A percentile compares a stretch with the other conserved stretches of the same genome.
Conservation (phyloP, 2,329 filamentous ascomycete genomes). For the Diplodia intermedia region DNA sequence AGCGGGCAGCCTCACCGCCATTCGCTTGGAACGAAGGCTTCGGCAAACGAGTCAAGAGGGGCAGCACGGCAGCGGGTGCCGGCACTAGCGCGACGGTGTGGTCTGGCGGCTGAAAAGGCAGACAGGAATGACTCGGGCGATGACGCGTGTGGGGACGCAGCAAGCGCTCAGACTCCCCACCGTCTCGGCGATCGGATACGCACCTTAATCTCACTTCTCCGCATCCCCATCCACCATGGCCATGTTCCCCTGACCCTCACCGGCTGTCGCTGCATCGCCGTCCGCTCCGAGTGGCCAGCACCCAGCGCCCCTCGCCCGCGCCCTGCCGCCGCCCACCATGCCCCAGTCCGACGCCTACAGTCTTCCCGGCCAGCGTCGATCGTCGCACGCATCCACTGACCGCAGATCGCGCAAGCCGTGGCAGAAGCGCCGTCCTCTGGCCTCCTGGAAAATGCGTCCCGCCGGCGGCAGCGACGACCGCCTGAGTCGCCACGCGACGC, state of each 20-base stretch:
- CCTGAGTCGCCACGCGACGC: slow-evolving; percentile 37
- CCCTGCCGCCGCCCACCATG: slow-evolving; percentile 7
- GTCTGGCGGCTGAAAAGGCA: not conserved
- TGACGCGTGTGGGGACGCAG: slow-evolving; percentile 14
- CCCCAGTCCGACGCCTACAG: slow-evolving; percentile 18
- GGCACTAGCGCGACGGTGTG: not conserved
- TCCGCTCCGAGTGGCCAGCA: not conserved
- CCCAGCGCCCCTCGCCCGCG: not conserved
- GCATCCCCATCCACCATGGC: slow-evolving; percentile 1
- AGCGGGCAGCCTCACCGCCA: not conserved
- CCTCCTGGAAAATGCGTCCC: slow-evolving; percentile 33
- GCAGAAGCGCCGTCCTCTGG: slow-evolving; percentile 37
- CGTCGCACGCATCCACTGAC: slow-evolving; percentile 9
- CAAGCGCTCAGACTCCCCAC: slow-evolving; percentile 5
- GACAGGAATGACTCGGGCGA: slow-evolving; percentile 7
- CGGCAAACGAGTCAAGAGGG: not conserved
- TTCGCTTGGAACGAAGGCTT: not conserved
- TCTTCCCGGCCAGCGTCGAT: slow-evolving; percentile 25
- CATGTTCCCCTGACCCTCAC: too few species aligned
- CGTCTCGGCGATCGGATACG: slow-evolving; percentile 1
- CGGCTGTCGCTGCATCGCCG: not conserved
- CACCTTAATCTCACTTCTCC: slow-evolving; percentile 27
- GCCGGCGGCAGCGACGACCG: slow-evolving; percentile 31
- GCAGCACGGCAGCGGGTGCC: not conserved
- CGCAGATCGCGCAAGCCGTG: slow-evolving; percentile 35